Conservation (phyloP, 2,329 filamentous ascomycete species). For the Calonectria montana region DNA sequence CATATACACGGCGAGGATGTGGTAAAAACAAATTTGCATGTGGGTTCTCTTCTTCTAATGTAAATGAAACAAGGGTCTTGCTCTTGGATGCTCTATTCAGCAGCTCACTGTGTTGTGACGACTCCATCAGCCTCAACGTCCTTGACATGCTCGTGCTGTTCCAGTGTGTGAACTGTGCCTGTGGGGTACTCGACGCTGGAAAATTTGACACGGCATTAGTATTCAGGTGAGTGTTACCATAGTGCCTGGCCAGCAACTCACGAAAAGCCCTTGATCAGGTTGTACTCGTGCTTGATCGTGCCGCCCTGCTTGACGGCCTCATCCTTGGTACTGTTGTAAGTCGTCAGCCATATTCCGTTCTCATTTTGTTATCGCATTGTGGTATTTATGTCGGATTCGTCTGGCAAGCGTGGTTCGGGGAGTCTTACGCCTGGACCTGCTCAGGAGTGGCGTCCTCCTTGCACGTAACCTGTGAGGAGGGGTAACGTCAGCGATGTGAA, state of each 20-base stretch:
- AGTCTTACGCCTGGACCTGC: conserved; percentile 73
- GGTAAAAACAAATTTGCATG: neutral
- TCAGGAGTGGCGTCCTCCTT: conserved; percentile 75
- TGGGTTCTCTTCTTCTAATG: neutral
- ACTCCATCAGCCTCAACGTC: conserved; percentile 78
- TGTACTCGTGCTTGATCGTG: conserved; percentile 86
- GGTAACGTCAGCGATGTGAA: conserved; percentile 27
- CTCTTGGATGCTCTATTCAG: neutral
- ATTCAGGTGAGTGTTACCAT: neutral
- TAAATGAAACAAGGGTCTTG: neutral
- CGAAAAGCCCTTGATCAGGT: conserved; percentile 92
- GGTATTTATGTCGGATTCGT: neutral
- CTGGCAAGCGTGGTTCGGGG: neutral
- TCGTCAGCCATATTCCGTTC: conserved; percentile 6
- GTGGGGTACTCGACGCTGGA: conserved; percentile 78
- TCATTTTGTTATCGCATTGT: neutral
- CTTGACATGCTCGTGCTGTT: conserved; percentile 77
- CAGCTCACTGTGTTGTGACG: conserved; percentile 76
- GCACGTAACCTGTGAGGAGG: conserved; percentile 75
- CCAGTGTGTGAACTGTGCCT: conserved; percentile 73
- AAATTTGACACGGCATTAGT: neutral
- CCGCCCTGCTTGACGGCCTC: conserved; percentile 80
- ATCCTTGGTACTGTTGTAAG: conserved; percentile 76
- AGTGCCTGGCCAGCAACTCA: conserved; percentile 63
- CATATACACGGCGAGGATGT: no score